phyloP scores from a whole-genome alignment of 176 grass and related monocot genomes.

The Olyra latifolia region DNA sequence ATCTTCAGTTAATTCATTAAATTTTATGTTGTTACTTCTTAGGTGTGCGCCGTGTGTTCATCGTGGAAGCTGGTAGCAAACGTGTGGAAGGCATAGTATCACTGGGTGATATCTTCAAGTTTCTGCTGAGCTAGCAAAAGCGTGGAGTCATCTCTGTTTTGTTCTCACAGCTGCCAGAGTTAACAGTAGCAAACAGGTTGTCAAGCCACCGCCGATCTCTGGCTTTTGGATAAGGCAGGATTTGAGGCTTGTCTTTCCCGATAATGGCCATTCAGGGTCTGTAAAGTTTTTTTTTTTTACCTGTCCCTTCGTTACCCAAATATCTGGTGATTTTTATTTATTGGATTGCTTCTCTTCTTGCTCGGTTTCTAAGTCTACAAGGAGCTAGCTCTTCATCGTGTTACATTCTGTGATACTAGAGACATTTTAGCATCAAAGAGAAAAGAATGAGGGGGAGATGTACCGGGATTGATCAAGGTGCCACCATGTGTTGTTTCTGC shows the following conservation, averaged over 20 bases:
- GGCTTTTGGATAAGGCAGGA: slow-evolving; percentile 50
- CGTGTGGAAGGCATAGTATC: slow-evolving; percentile 98
- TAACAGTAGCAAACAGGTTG: slow-evolving; percentile 55
- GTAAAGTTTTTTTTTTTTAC: slow-evolving; percentile 60
- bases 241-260: slow-evolving; percentile 41
- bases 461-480: slow-evolving; percentile 23
- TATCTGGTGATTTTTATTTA: slow-evolving; percentile 63
- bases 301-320: slow-evolving; percentile 36
- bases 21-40: background rate
- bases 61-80: slow-evolving; percentile 95
- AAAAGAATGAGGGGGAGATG: slow-evolving; percentile 4
- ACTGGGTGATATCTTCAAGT: slow-evolving; percentile 83
- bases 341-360: slow-evolving; percentile 65
- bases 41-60: slow-evolving; percentile 94
- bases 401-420: slow-evolving; percentile 30
- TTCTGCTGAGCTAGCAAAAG: slow-evolving; percentile 66
- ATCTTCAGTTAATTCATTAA: background rate
- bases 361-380: slow-evolving; percentile 21
- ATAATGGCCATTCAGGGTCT: slow-evolving; percentile 66
- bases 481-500: slow-evolving; percentile 44
- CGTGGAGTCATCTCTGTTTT: slow-evolving; percentile 29
- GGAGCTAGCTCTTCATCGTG: background rate
- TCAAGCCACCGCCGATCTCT: slow-evolving; percentile 42
- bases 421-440: slow-evolving; percentile 36
- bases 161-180: slow-evolving; percentile 35